Evolutionary conservation across 768 basidiomycete genomes (phyloP).

Genomic region (Auriscalpium microsporum): DNA sequence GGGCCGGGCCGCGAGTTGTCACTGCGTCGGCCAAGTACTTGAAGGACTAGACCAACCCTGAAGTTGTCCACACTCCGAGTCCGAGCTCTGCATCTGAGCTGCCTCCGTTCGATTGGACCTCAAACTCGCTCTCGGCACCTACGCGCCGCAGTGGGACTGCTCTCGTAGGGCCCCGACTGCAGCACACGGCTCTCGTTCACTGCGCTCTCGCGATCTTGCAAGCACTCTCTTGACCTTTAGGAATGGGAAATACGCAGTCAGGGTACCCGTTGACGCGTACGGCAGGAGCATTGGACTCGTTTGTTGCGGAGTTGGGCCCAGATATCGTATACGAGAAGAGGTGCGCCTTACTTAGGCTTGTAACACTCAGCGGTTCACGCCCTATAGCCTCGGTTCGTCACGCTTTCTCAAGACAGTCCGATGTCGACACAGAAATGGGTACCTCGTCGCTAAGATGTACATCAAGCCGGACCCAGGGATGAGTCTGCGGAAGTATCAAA

Average conservation of each 20-base stretch:
- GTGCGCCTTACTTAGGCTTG: constrained; percentile 32
- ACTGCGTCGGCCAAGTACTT: too few species aligned
- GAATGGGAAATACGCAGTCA: constrained; percentile 76
- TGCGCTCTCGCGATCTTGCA: too few species aligned
- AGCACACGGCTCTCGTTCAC: too few species aligned
- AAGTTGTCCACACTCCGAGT: too few species aligned
- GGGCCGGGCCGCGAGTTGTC: too few species aligned
- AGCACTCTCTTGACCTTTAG: background rate
- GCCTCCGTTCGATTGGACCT: too few species aligned
- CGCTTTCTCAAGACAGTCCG: constrained; percentile 77
- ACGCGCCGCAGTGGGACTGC: too few species aligned
- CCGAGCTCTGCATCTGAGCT: too few species aligned
- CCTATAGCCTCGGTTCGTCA: constrained; percentile 53
- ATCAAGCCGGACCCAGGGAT: constrained; percentile 88
- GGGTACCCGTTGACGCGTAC: constrained; percentile 63
- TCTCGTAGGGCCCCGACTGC: too few species aligned
- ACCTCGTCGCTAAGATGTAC: constrained; percentile 88
- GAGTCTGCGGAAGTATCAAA: constrained; percentile 64
- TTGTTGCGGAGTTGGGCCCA: constrained; percentile 78
- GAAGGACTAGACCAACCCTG: too few species aligned
- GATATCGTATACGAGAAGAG: constrained; percentile 91
- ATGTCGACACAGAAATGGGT: constrained; percentile 76
- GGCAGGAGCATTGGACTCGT: constrained; percentile 80
- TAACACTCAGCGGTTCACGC: background rate
- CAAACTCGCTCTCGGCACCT: too few species aligned